Evolutionary conservation across 164 flowering plant genomes (phyloP), one percentile per base, ranked within the genome.

Genomic region (Annona cherimola): DNA sequence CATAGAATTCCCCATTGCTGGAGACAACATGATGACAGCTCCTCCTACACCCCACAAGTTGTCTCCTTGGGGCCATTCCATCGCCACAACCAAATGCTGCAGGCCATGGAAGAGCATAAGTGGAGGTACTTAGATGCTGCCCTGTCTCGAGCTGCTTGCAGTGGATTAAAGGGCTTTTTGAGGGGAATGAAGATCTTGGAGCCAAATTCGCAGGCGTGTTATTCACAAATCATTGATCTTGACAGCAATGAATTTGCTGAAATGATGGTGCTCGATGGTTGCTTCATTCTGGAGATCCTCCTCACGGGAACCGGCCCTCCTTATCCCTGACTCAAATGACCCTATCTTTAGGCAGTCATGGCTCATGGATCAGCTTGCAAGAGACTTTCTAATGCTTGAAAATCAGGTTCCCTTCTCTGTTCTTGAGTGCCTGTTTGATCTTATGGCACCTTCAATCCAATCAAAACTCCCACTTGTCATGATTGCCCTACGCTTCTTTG

Each of bases 1-100:
- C 39, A 35, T 12, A 71, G 62, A 50, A 61, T 63, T 5, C 74
- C 74, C 39, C 63, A 0, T 1, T 2, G 8, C 44, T 11, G 63
- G 1, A 35, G 60, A 1, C 45, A 50, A 7, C 12, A 0, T 2
- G 45, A 71, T 59, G 44, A 45, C 1, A 16, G 57, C 57, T 5
- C 35, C 0, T 44, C 69, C 42, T 71, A 64, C 44, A 39, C 4
- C 20, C 74, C 74, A 7, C 68, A 64, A 5, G 7, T 71, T 11
- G 40, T 71, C 68, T 63, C 74, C 45, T 14, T 71, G 26, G 69
- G 74, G 68, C 74, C 74, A 19, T 71, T 20, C 1, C 74, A 71
- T 26, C 68, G 60, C 16, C 19, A 20, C 26, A 35, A 45, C 4
- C 5, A 39, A 26, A 2, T 26, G 18, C 12, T 64, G 0, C 45